Evolutionary conservation across 2,329 filamentous ascomycete species (phyloP), one percentile per base, ranked within the genome.

Genomic region (Falciphora oryzae): DNA sequence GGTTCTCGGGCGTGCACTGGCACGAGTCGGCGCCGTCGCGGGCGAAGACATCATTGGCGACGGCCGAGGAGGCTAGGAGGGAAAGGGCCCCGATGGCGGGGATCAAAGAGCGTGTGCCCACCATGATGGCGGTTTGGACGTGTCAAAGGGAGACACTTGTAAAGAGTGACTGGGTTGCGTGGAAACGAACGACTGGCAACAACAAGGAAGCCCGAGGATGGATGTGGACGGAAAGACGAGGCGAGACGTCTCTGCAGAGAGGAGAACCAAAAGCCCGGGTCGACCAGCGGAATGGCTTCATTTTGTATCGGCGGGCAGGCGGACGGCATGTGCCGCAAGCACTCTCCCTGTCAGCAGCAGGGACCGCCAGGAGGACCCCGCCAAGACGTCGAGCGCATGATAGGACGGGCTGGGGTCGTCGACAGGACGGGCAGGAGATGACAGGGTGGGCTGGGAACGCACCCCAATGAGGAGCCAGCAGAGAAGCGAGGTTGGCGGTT

Each of bases 321-420:
- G 38, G 78, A 83, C 65, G 86, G 84, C 64, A 79, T 84, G 66
- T 88, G 90, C 78, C 89, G 84, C 68, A 85, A 85, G 71, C 89
- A 88, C 74, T 86, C 87, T 35, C 89, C 87, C 79, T 89, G 85
- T 76, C 83, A 89, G 77, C 80, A 76, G 6, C 22, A 53, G 22
- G 22, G 22, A 6, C 44, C 1, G n/a, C 2, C 7, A 2, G 44
- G 22, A 53, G 14, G 44, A 18, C 44, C 2, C 16, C 44, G 22
- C 22, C 44, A 53, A 53, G 38, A 44, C 18, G 38, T 32, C 29
- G 32, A 32, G 4, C 32, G 32, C 32, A 32, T 32, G 32, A 32
- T 32, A 13, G 11, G 32, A 32, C 11, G 11, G 8, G 32, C 32
- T 32, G 38, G 29, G 38, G 16, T 44, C 38, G 16, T 44, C 38